These are phyloP conservation scores for Fusarium acutatum DNA, from an alignment of 2,329 filamentous ascomycete genomes.

Conservation along the genomic window DNA sequence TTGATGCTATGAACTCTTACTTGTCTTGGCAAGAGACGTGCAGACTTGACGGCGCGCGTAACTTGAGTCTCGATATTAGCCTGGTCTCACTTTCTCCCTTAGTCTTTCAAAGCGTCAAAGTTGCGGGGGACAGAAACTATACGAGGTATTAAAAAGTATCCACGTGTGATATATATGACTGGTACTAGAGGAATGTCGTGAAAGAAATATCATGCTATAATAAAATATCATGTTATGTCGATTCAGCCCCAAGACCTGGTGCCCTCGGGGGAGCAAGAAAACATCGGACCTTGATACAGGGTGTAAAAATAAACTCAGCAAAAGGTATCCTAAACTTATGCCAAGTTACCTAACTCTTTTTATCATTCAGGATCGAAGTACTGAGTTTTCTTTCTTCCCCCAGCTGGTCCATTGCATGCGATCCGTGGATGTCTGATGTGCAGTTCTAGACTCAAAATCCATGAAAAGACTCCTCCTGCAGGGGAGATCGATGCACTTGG, in stretches of 20 bases:
- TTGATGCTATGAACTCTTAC: conserved; percentile 24
- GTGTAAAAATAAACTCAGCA: neutral
- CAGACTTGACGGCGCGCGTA: conserved; percentile 22
- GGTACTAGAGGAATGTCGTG: neutral
- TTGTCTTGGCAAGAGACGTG: conserved; percentile 23
- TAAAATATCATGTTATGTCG: neutral
- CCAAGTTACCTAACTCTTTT: too few relatives aligned
- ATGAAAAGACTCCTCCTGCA: conserved; percentile 21
- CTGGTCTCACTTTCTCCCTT: neutral
- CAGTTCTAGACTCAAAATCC: conserved; percentile 31
- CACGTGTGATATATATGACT: neutral
- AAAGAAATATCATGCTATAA: neutral
- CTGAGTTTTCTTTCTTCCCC: neutral
- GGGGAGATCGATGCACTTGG: conserved; percentile 24
- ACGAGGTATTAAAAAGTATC: neutral
- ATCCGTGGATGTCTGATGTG: conserved; percentile 10
- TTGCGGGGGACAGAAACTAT: neutral
- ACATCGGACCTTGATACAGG: neutral
- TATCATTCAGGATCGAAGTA: too few relatives aligned
- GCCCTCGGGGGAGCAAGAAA: neutral
- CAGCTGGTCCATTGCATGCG: neutral
- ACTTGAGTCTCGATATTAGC: conserved; percentile 15
- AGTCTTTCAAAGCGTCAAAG: neutral
- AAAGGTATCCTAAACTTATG: neutral
- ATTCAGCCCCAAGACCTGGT: neutral